Base-by-base conservation (phyloP, 2,329 filamentous ascomycete species). In the Pestalotiopsis sp. region DNA sequence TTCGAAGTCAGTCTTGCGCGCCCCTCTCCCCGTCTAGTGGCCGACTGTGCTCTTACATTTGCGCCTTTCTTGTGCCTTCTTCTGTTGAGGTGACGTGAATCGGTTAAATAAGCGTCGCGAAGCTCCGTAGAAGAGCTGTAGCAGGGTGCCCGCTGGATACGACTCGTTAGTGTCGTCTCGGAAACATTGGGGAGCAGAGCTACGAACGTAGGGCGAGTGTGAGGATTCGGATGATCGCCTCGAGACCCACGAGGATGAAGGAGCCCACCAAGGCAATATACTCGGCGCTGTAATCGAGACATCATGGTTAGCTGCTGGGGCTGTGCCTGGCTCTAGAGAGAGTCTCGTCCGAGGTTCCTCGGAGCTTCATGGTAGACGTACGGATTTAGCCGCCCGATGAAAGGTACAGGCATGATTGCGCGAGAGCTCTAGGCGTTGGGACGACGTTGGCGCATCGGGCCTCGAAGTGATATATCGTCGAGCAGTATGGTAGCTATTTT, bases 211-310 rank as follows among this genome's bases (percentile, higher is more conserved):
- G 87, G 45, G 93, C 93, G 70, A 98, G 88, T 1, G 96, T 98
- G 71, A 97, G 88, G 69, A 97, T 85, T 75, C 95, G 91, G 75
- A 97, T 92, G 70, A 97, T 77, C 68, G 91, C 90, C 80, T 99
- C 96, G 73, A 97, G 86, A 61, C 90, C 86, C 69, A 98, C 91
- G 49, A 99, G 88, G 66, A 93, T 76, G 76, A 98, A 92, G 7
- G 95, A 98, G 67, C 91, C 90, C 61, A 96, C 82, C 58, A 99
- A 88, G 52, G 95, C 94, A 71, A 97, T 82, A 82, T 98, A 98
- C 83, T 99, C 95, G 80, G 87, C 87, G 80, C 92, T 94, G 72
- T 27, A 57, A 9, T 49, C 5, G 11, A 66, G 61, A 23, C 23
- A 6, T 12, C 20, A 20, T 52, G n/a, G 45, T 62, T 67, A 31